Base-by-base conservation (phyloP, 1,284 basidiomycete genomes). In the Gymnopus androsaceus region DNA sequence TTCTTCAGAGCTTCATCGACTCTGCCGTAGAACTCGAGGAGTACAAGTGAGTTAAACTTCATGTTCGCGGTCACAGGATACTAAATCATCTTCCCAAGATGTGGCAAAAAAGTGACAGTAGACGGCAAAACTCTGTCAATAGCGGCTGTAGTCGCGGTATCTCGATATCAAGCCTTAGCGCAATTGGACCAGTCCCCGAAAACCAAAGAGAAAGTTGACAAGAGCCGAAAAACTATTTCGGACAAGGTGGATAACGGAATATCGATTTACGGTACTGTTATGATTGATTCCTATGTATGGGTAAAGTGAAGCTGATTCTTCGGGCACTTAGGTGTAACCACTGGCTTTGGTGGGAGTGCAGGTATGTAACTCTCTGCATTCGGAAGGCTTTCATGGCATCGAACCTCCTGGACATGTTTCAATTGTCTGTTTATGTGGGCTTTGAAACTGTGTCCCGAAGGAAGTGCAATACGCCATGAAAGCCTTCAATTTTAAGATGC, bases 281-380 rank as follows among this genome's bases (percentile, higher is more conserved):
- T 37, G 9, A 7, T 19, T n/a, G 17, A n/a, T 31, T 33, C 25
- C n/a, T 47, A 11, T 31, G n/a, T 11, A 31, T 31, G n/a, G n/a
- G n/a, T n/a, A n/a, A n/a, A n/a, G 4, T 45, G 5, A 33, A 12
- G 27, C 11, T 30, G 21, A 38, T 50, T 25, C n/a, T 9, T 41
- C 44, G 17, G n/a, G 25, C 15, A 12, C 38, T 37, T 40, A 53
- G 51, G 51, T 34, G 87, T 92, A 31, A 87, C 87, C 40, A 92
- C 91, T 15, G 91, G 91, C 46, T 93, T 90, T 64, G 90, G 90
- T 50, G 89, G 88, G 19, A 88, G 84, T 62, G 87, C 77, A 38
- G n/a, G n/a, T n/a, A n/a, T n/a, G n/a, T n/a, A n/a, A n/a, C n/a
- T n/a, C n/a, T n/a, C n/a, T n/a, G n/a, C n/a, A n/a, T n/a, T n/a